Evolutionary conservation across 1,284 basidiomycete species (phyloP), one percentile per base, ranked within the genome.

Genomic region (Meira nashicola): DNA sequence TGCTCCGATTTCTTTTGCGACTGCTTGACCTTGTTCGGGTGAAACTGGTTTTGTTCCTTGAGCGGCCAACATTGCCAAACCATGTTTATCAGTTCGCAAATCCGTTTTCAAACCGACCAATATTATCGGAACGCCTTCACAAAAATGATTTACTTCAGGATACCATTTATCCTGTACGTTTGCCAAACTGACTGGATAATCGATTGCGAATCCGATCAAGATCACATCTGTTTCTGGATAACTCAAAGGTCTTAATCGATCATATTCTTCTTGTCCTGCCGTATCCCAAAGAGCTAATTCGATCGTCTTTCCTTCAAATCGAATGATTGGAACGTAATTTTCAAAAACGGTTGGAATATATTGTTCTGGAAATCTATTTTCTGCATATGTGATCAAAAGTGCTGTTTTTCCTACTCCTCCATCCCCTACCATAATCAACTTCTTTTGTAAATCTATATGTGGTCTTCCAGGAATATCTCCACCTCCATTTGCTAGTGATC

Each of bases 311-410:
- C 88, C 87, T 44, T 96, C 92, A 70, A 88, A 89, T 44, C 87
- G 84, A 54, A 95, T 87, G 71, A 89, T 86, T 10, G 93, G 94
- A 59, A 96, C 89, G 74, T 78, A 79, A 84, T 93, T 96, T 80
- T 98, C 94, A 78, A 98, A 98, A 8, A 98, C 93, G 19, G 93
- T 98, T 23, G 94, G 93, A 64, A 97, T 89, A 80, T 97, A 97
- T 59, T 90, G 92, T 86, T 95, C 92, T 53, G 95, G 94, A 80
- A 98, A 99, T 50, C 92, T 86, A 78, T 95, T 94, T 82, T 96
- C 90, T 11, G 93, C 55, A 85, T 64, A 92, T 87, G 76, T 87
- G 88, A 77, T 76, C 25, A 77, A 56, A 33, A 77, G 62, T 55
- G 84, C 93, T 48, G 92, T 94, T 83, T 93, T 91, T 70, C 84